Percentiles rank a stretch among this genome's conserved stretches.
These are phyloP conservation scores for Oryza punctata DNA, from an alignment of 176 grass and related monocot species.

Conservation along the genomic window DNA sequence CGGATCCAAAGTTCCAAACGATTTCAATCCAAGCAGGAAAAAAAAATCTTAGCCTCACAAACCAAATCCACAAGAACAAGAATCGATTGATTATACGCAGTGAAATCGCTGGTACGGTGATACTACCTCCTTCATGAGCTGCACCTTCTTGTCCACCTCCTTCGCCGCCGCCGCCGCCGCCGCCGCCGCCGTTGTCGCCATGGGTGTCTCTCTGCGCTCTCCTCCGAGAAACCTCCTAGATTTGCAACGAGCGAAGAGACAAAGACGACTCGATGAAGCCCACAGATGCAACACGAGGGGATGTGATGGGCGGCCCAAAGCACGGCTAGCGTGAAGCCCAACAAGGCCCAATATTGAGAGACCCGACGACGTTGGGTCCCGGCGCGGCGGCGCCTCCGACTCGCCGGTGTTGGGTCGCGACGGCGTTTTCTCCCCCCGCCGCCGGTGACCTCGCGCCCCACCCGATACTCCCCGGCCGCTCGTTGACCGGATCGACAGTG, in stretches of 20 bases:
- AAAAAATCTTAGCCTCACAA: neutral
- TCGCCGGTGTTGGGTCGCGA: neutral
- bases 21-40: neutral
- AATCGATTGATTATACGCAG: neutral
- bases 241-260: neutral
- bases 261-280: neutral
- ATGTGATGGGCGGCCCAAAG: neutral
- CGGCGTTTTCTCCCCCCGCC: neutral
- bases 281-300: neutral
- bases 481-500: neutral
- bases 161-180: neutral
- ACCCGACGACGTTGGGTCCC: neutral
- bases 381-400: neutral
- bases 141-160: constrained; percentile 42
- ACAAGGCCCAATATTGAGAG: neutral
- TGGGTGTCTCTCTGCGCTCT: neutral
- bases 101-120: neutral
- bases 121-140: constrained; percentile 45
- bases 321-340: neutral
- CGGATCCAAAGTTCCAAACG: neutral
- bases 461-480: neutral
- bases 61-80: constrained; percentile 10
- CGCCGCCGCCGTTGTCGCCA: neutral
- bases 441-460: neutral
- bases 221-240: neutral